Conservation (phyloP, 257 asterid genomes). For the Solanum medicagineum region DNA sequence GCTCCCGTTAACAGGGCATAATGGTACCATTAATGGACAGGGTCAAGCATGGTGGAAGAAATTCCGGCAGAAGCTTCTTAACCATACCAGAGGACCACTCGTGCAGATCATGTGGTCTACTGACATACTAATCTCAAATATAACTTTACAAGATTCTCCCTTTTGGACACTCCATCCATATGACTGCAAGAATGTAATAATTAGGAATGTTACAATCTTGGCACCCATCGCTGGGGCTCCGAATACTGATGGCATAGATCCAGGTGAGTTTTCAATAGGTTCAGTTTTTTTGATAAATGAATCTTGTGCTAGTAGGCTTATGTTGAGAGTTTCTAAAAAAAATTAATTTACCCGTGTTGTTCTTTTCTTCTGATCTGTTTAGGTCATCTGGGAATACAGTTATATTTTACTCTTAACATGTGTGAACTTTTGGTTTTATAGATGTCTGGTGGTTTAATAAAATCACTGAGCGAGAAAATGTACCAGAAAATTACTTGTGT, state of each 20-base stretch:
- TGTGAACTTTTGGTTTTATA: neutral
- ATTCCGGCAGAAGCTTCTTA: slow-evolving; percentile 31
- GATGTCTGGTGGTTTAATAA: neutral
- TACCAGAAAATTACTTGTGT: neutral
- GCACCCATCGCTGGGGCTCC: slow-evolving; percentile 40
- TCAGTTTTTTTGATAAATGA: neutral
- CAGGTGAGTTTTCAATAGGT: slow-evolving; percentile 15
- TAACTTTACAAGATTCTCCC: slow-evolving; percentile 37
- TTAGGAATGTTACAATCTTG: slow-evolving; percentile 25
- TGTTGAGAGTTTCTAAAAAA: neutral
- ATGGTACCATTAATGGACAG: slow-evolving; percentile 43
- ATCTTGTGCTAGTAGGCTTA: neutral
- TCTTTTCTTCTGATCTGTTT: neutral
- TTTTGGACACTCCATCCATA: slow-evolving; percentile 47
- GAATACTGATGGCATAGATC: slow-evolving; percentile 41
- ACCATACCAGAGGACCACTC: slow-evolving; percentile 41
- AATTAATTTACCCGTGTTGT: neutral
- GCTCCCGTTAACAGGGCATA: slow-evolving; percentile 21
- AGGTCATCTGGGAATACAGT: neutral
- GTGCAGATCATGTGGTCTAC: slow-evolving; percentile 44
- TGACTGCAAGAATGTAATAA: slow-evolving; percentile 37
- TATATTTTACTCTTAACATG: neutral
- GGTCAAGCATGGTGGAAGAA: slow-evolving; percentile 51
- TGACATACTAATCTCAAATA: slow-evolving; percentile 27
- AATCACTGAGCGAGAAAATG: neutral